Conservation (phyloP, 306 rosid species). For the Sindora glabra region DNA sequence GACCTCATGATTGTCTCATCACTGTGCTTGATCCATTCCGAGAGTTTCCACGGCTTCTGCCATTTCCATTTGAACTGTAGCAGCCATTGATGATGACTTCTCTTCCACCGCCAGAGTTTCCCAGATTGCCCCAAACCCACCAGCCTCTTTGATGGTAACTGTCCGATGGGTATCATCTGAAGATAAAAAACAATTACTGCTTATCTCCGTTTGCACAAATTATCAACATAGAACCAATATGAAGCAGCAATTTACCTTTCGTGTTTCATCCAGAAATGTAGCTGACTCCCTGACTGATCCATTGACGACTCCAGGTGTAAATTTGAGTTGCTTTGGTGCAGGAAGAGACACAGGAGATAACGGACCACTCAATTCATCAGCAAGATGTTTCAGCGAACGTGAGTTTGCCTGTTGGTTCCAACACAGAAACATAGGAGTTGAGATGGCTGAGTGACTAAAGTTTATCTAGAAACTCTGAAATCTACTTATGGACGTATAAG, state of each 20-base stretch:
- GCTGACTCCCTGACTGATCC: conserved; percentile 42
- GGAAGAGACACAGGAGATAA: conserved; percentile 64
- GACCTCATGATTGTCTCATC: conserved; percentile 78
- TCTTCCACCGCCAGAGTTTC: conserved; percentile 82
- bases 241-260: conserved; percentile 35
- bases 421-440: conserved; percentile 5
- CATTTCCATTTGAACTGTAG: conserved; percentile 88
- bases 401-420: conserved; percentile 43
- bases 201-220: not conserved
- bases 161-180: conserved; percentile 73
- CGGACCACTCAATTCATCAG: conserved; percentile 58
- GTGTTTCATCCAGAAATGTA: conserved; percentile 43
- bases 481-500: too few species aligned
- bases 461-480: too few species aligned
- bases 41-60: conserved; percentile 93
- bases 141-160: conserved; percentile 58
- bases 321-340: conserved; percentile 78
- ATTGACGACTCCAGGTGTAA: conserved; percentile 70
- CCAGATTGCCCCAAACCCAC: conserved; percentile 69
- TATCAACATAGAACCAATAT: not conserved
- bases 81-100: conserved; percentile 94
- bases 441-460: too few species aligned
- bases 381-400: conserved; percentile 57
- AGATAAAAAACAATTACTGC: conserved; percentile 19
- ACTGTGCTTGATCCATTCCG: conserved; percentile 84